phyloP scores from a whole-genome alignment of 2,329 filamentous ascomycete genomes.

The Ophiosphaerella narmari region DNA sequence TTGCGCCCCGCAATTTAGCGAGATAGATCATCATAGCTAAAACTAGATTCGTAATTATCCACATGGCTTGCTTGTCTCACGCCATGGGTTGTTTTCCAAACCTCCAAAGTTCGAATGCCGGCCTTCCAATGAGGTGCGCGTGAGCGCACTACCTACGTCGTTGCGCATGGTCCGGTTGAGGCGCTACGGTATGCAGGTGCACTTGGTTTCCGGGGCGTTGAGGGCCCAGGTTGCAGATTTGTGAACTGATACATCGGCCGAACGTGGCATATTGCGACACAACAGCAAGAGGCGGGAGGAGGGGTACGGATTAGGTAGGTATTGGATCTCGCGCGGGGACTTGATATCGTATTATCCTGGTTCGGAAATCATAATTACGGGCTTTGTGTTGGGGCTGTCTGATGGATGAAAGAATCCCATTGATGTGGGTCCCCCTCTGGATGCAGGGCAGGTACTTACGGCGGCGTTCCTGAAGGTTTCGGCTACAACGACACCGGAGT shows the following conservation, averaged over 20 bases:
- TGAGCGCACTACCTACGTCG: neutral
- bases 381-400: neutral
- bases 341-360: neutral
- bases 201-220: neutral
- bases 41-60: constrained; percentile 1
- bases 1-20: constrained; percentile 5
- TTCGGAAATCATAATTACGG: neutral
- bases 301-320: too few species aligned
- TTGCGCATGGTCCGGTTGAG: constrained; percentile 5
- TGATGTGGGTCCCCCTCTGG: constrained; percentile 3
- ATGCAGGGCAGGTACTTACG: neutral
- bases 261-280: neutral
- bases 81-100: neutral
- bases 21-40: constrained; percentile 2
- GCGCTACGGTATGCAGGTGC: neutral
- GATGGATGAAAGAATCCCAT: constrained; percentile 2
- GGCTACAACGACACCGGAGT: neutral
- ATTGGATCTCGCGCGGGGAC: neutral
- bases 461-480: neutral
- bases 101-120: too few species aligned
- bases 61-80: constrained; percentile 1
- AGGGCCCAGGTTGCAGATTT: neutral
- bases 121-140: too few species aligned
- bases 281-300: neutral
- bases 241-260: neutral